phyloP scores from a whole-genome alignment of 2,329 filamentous ascomycete species.

The Proliferodiscus dingleyae region DNA sequence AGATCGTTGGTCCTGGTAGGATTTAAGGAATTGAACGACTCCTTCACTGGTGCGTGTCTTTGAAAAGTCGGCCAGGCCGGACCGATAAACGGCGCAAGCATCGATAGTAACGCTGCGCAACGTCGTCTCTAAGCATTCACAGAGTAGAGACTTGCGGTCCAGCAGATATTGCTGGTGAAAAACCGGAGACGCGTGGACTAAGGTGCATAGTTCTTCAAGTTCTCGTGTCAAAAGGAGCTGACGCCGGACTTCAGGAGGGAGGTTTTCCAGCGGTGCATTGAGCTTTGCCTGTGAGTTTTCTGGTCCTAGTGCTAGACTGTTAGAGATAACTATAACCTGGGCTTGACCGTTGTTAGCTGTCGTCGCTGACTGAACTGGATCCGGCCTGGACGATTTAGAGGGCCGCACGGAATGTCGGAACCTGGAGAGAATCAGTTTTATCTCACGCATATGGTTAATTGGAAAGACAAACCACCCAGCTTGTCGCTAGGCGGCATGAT shows the following conservation, averaged over 20 bases:
- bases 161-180: constrained; percentile 1
- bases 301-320: too few species aligned
- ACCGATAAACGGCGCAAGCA: constrained; percentile 3
- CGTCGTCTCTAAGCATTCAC: background rate
- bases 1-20: constrained; percentile 1
- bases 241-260: constrained; percentile 1
- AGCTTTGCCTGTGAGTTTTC: too few species aligned
- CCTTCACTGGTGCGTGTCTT: background rate
- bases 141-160: background rate
- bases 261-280: constrained; percentile 4
- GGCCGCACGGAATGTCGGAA: too few species aligned
- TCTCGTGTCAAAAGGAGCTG: constrained; percentile 2
- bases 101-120: constrained; percentile 1
- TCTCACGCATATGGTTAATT: too few species aligned
- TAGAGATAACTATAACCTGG: too few species aligned
- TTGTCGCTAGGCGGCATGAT: too few species aligned
- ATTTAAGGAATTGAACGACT: background rate
- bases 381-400: too few species aligned
- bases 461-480: too few species aligned
- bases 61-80: background rate
- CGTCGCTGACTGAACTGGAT: too few species aligned
- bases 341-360: too few species aligned
- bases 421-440: too few species aligned
- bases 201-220: background rate
- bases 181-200: background rate